Conservation (phyloP, 179 eudicot genomes). For the Spinacia oleracea region DNA sequence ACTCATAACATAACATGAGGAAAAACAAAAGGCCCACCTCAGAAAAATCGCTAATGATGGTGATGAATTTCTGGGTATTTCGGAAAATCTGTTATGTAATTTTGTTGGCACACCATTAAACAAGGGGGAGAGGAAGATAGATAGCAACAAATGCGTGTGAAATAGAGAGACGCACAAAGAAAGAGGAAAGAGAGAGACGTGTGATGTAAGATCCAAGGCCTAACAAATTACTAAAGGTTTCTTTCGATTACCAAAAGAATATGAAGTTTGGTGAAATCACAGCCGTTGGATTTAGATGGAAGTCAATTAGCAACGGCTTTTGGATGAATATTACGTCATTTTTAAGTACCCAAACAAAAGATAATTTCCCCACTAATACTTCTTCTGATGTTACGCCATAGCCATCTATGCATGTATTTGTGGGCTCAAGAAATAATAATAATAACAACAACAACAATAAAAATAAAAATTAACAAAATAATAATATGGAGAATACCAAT, state of each 20-base stretch:
- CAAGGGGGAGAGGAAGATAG: conserved; percentile 9
- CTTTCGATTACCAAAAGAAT: conserved; percentile 4
- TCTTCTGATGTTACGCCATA: no score
- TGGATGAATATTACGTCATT: conserved; percentile 27
- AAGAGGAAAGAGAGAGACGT: conserved; percentile 28
- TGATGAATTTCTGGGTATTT: conserved; percentile 18
- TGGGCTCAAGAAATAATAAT: no score
- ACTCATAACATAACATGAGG: neutral
- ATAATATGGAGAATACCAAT: no score
- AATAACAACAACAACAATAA: no score
- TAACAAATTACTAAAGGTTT: conserved; percentile 11
- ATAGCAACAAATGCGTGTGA: conserved; percentile 29
- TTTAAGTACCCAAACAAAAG: conserved; percentile 12
- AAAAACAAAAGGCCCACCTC: conserved; percentile 21
- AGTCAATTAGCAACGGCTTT: conserved; percentile 35
- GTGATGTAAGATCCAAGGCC: conserved; percentile 40
- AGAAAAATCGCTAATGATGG: conserved; percentile 10
- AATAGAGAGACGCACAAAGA: conserved; percentile 21
- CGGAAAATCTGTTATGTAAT: neutral
- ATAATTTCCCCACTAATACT: no score
- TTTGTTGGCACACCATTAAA: neutral
- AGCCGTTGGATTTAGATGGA: conserved; percentile 30
- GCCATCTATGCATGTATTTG: no score
- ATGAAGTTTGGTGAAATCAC: conserved; percentile 15
- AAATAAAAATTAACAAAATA: no score